A percentile compares a stretch with the other conserved stretches of the same genome.
Conservation (phyloP, 495 filamentous ascomycete species). For the Penicillium psychrofluorescens region DNA sequence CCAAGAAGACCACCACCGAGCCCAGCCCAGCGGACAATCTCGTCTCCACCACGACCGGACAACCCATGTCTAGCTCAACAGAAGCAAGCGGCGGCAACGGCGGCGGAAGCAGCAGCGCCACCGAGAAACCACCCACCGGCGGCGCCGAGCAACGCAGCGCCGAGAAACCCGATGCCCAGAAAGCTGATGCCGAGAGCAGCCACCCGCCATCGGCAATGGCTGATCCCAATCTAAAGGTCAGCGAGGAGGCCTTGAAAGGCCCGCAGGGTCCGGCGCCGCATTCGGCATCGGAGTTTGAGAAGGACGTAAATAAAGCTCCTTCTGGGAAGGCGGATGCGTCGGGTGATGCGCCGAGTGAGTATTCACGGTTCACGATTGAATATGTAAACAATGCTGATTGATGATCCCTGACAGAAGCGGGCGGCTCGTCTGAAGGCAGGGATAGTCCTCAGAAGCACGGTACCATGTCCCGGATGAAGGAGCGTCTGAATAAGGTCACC, state of each 20-base stretch:
- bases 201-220: not conserved
- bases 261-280: slow-evolving; percentile 22
- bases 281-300: slow-evolving; percentile 14
- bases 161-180: not conserved
- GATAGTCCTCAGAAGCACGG: not conserved
- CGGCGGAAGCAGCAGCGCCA: not conserved
- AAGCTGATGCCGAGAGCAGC: not conserved
- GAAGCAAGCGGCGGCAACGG: not conserved
- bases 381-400: no score
- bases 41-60: not conserved
- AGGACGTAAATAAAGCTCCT: slow-evolving; percentile 7
- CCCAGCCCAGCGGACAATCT: not conserved
- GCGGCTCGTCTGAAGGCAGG: not conserved
- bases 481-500: slow-evolving; percentile 8
- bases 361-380: not conserved
- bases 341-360: slow-evolving; percentile 1
- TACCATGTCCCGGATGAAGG: slow-evolving; percentile 9
- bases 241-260: slow-evolving; percentile 29
- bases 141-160: slow-evolving; percentile 9
- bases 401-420: no score
- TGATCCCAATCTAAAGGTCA: slow-evolving; percentile 9
- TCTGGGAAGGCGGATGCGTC: not conserved
- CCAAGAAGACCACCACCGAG: not conserved
- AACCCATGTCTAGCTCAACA: not conserved
- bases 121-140: not conserved